Conservation (phyloP, 2,329 filamentous ascomycete species). For the Microcera coccophila region DNA sequence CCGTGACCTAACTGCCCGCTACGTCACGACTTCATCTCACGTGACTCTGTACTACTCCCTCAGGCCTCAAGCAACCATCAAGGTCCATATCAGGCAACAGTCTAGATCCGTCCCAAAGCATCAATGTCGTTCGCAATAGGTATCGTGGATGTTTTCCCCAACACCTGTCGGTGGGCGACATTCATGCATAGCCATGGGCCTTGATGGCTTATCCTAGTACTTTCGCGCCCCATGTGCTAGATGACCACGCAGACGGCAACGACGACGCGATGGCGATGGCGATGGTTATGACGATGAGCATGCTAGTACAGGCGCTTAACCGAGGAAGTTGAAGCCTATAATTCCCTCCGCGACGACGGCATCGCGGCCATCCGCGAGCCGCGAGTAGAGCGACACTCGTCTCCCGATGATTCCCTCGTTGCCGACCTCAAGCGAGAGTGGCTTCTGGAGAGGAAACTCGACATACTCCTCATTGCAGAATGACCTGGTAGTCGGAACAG, state of each 20-base stretch:
- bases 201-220: conserved; percentile 13
- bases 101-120: too few species aligned
- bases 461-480: conserved; percentile 19
- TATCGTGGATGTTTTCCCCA: too few species aligned
- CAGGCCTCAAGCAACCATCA: too few species aligned
- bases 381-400: conserved; percentile 40
- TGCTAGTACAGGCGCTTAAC: conserved; percentile 4
- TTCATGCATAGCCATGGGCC: too few species aligned
- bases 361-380: conserved; percentile 19
- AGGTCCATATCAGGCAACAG: too few species aligned
- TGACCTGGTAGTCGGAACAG: conserved; percentile 21
- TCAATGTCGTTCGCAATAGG: too few species aligned
- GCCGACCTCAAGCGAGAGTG: conserved; percentile 44
- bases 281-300: background rate
- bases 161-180: too few species aligned
- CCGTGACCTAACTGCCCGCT: too few species aligned
- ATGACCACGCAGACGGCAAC: background rate
- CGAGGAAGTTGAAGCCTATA: conserved; percentile 45
- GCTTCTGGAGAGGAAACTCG: conserved; percentile 35
- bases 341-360: conserved; percentile 45
- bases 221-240: background rate
- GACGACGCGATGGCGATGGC: conserved; percentile 7
- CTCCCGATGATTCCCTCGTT: conserved; percentile 46
- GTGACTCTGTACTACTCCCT: too few species aligned
- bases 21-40: too few species aligned